Evolutionary conservation across 495 filamentous ascomycete genomes (phyloP).

Genomic region (Aspergillus sparsus): DNA sequence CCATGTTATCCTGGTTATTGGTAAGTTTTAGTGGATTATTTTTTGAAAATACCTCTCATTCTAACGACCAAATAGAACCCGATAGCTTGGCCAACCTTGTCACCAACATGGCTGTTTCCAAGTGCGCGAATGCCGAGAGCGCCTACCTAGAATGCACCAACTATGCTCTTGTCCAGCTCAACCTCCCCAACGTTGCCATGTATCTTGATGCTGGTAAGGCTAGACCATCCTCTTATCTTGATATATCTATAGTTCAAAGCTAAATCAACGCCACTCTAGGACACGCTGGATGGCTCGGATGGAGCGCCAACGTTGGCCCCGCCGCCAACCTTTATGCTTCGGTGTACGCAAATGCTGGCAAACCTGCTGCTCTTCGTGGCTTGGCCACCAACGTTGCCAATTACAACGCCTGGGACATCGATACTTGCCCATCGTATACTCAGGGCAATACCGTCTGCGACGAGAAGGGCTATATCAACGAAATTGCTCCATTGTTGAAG

Average conservation of each 20-base stretch:
- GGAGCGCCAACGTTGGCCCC: slow-evolving; percentile 73
- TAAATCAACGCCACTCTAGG: slow-evolving; percentile 25
- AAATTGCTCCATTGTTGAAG: slow-evolving; percentile 62
- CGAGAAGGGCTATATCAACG: slow-evolving; percentile 71
- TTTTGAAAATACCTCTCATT: slow-evolving; percentile 42
- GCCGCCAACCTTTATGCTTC: slow-evolving; percentile 68
- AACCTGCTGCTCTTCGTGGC: slow-evolving; percentile 67
- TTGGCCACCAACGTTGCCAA: slow-evolving; percentile 78
- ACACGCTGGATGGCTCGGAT: slow-evolving; percentile 75
- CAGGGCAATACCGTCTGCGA: slow-evolving; percentile 55
- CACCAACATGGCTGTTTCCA: slow-evolving; percentile 65
- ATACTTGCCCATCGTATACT: slow-evolving; percentile 47
- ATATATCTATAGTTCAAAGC: background rate
- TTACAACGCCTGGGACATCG: slow-evolving; percentile 65
- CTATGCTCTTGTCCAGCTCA: slow-evolving; percentile 70
- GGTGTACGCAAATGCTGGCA: slow-evolving; percentile 66
- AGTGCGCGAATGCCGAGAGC: slow-evolving; percentile 62
- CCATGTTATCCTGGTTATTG: slow-evolving; percentile 53
- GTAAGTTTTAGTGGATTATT: slow-evolving; percentile 22
- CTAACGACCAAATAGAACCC: slow-evolving; percentile 57
- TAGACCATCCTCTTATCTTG: background rate
- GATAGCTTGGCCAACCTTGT: slow-evolving; percentile 80
- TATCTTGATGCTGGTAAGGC: slow-evolving; percentile 71
- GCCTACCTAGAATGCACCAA: slow-evolving; percentile 70
- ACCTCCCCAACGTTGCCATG: slow-evolving; percentile 78